Conservation (phyloP, 306 rosid species). For the Cucurbita ficifolia region DNA sequence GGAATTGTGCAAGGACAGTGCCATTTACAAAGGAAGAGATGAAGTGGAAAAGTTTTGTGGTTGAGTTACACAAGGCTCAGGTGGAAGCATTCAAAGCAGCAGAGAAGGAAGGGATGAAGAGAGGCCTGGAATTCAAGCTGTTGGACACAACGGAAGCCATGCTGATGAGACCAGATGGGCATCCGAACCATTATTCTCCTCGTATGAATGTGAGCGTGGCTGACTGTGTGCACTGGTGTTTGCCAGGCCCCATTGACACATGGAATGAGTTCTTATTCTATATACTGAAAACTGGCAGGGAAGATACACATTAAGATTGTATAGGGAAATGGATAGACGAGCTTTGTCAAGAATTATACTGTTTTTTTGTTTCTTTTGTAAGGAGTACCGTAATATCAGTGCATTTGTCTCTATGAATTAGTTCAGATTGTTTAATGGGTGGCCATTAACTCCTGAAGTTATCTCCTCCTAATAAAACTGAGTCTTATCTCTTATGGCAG, state of each 20-base stretch:
- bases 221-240: conserved; percentile 91
- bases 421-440: not conserved
- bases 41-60: conserved; percentile 15
- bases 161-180: conserved; percentile 85
- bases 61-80: conserved; percentile 34
- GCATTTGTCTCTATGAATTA: not conserved
- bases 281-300: conserved; percentile 19
- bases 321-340: not conserved
- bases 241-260: conserved; percentile 75
- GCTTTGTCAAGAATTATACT: not conserved
- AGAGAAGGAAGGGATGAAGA: conserved; percentile 21
- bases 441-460: not conserved
- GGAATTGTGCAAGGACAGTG: conserved; percentile 51
- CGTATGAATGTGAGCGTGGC: conserved; percentile 25
- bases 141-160: conserved; percentile 55
- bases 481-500: conserved; percentile 29
- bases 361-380: not conserved
- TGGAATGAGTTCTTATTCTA: conserved; percentile 75
- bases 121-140: conserved; percentile 36
- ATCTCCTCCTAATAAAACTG: no score
- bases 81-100: conserved; percentile 47
- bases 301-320: not conserved
- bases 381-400: not conserved
- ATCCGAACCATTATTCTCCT: conserved; percentile 49
- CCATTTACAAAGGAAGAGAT: conserved; percentile 43